Evolutionary conservation across 768 basidiomycete genomes (phyloP), one percentile per base, ranked within the genome.

Genomic region (Auricularia heimuer): DNA sequence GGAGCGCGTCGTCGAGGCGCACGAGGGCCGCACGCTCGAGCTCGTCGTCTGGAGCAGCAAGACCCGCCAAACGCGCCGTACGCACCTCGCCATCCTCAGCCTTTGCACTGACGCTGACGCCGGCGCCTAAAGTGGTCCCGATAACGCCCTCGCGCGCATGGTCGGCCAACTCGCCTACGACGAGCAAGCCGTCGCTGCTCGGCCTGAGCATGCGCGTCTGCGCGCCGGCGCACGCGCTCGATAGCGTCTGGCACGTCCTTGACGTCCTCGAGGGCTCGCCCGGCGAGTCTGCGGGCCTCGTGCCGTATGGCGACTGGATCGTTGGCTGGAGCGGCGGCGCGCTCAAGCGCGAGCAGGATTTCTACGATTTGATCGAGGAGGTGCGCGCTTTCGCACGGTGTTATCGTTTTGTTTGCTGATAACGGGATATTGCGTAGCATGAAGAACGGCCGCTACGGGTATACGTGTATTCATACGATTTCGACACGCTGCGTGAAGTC

Each of bases 201-300:
- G 97, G 97, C 0, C 80, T 99, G 8, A 94, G 91, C 71, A 88
- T 98, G 85, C 85, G 96, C 29, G 83, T 97, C 72, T 99, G 97
- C 72, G 85, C 91, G 73, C 94, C 96, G 3, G 88, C 92, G 70
- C 81, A 84, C 62, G 90, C 96, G 16, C 79, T 92, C n/a, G 94
- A 98, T 71, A 92, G 89, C 68, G 94, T 99, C 4, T 99, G 97
- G 95, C 97, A 98, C 75, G 94, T 99, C 47, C 80, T 99, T 58
- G 97, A 99, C 72, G 94, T 99, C 12, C 77, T 96, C 47, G 96
- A 99, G 74, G 96, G 94, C 24, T 92, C 89, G 67, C 97, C 97
- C 6, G 97, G 96, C 8, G 95, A 98, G 78, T 92, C 89, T 70
- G 94, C 94, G 4, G 96, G 95, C 3, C 84, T 98, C 11, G 97